These are phyloP conservation scores for Rosa rugosa DNA, from an alignment of 306 rosid species.

Conservation along the genomic window DNA sequence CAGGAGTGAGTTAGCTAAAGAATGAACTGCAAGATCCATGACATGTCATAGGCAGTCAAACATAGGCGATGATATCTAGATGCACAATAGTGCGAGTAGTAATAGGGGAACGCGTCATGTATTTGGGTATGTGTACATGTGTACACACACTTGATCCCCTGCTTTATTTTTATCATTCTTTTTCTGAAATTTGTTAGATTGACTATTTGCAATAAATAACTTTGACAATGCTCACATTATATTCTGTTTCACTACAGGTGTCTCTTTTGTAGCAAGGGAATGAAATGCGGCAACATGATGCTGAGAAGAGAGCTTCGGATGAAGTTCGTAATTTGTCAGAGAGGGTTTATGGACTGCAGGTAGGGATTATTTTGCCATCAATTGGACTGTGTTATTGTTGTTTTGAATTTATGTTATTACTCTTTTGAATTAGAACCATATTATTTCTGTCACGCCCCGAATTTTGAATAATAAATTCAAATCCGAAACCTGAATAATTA, in stretches of 20 bases:
- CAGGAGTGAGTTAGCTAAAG: too few relatives aligned
- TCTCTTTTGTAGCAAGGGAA: conserved; percentile 71
- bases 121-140: too few relatives aligned
- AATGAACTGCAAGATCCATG: too few relatives aligned
- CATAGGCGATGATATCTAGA: too few relatives aligned
- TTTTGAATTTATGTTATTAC: neutral
- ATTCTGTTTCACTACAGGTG: conserved; percentile 40
- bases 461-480: too few relatives aligned
- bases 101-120: too few relatives aligned
- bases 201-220: neutral
- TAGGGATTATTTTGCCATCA: conserved; percentile 22
- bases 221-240: conserved; percentile 15
- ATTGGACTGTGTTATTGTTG: neutral
- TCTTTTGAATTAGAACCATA: neutral
- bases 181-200: too few relatives aligned
- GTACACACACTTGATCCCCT: too few relatives aligned
- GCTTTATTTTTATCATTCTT: too few relatives aligned
- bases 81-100: too few relatives aligned
- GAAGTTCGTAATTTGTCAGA: conserved; percentile 81
- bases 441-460: neutral
- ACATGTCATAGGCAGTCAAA: too few relatives aligned
- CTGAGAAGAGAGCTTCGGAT: conserved; percentile 84
- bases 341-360: conserved; percentile 86
- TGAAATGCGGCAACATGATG: conserved; percentile 64
- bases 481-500: too few relatives aligned